Evolutionary conservation across 2,329 filamentous ascomycete species (phyloP).

Genomic region (Clonostachys rosea): DNA sequence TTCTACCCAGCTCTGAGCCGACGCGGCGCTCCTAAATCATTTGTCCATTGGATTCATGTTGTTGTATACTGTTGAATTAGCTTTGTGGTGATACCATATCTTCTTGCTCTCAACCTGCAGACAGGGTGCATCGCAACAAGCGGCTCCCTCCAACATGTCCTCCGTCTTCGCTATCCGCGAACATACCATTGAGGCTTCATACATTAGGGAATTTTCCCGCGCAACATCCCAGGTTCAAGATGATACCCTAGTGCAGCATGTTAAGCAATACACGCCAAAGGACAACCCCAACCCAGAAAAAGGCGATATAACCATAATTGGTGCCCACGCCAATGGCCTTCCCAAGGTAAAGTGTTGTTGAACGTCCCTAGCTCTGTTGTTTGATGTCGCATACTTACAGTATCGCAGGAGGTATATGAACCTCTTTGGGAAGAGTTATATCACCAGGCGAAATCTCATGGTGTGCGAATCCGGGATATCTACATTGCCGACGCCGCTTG

Average conservation of each 20-base stretch:
- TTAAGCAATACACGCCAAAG: slow-evolving; percentile 85
- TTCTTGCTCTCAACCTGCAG: not conserved
- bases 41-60: not conserved
- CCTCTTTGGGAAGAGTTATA: slow-evolving; percentile 84
- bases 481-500: slow-evolving; percentile 90
- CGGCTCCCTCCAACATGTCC: slow-evolving; percentile 4
- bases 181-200: slow-evolving; percentile 68
- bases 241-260: slow-evolving; percentile 65
- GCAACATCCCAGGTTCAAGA: slow-evolving; percentile 71
- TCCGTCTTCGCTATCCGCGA: slow-evolving; percentile 60
- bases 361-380: slow-evolving; percentile 1
- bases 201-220: slow-evolving; percentile 77
- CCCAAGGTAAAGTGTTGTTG: slow-evolving; percentile 59
- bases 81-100: not conserved
- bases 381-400: not conserved
- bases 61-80: not conserved
- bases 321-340: slow-evolving; percentile 86
- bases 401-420: slow-evolving; percentile 76
- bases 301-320: slow-evolving; percentile 82
- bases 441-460: slow-evolving; percentile 46
- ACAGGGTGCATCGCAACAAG: not conserved
- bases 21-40: no score
- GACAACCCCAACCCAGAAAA: slow-evolving; percentile 63
- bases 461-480: slow-evolving; percentile 71
- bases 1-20: no score